phyloP scores from a whole-genome alignment of 768 basidiomycete genomes.

The Suillus subluteus region DNA sequence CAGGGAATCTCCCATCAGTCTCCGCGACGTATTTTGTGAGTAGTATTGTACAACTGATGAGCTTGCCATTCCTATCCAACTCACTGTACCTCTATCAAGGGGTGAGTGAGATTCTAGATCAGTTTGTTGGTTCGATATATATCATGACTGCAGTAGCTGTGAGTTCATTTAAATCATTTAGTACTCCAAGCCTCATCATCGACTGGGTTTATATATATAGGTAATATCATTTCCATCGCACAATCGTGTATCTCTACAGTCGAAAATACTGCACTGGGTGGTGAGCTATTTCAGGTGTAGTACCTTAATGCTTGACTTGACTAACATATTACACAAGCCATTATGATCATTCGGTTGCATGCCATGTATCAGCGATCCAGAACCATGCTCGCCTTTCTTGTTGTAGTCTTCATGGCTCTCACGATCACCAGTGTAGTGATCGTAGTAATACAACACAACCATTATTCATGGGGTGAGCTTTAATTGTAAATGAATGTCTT shows the following conservation, averaged over 20 bases:
- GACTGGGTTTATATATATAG: neutral
- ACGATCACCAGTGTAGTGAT: neutral
- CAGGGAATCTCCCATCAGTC: neutral
- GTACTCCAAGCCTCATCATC: neutral
- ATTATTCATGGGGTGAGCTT: neutral
- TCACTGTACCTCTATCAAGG: neutral
- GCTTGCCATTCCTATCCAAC: neutral
- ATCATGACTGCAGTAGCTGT: neutral
- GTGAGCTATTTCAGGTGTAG: neutral
- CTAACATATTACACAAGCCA: neutral
- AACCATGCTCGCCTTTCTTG: neutral
- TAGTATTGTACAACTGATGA: neutral
- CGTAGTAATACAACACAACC: neutral
- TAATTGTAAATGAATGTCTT: neutral
- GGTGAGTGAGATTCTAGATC: neutral
- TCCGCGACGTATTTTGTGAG: neutral
- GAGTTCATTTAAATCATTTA: neutral
- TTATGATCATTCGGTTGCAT: neutral
- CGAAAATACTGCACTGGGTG: neutral
- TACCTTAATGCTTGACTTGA: neutral
- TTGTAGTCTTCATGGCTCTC: neutral
- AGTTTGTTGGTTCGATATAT: neutral
- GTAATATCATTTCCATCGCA: neutral
- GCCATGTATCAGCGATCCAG: constrained; percentile 1
- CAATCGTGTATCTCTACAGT: neutral